phyloP scores from a whole-genome alignment of 2,329 filamentous ascomycete genomes.

The Aschersonia sp. region DNA sequence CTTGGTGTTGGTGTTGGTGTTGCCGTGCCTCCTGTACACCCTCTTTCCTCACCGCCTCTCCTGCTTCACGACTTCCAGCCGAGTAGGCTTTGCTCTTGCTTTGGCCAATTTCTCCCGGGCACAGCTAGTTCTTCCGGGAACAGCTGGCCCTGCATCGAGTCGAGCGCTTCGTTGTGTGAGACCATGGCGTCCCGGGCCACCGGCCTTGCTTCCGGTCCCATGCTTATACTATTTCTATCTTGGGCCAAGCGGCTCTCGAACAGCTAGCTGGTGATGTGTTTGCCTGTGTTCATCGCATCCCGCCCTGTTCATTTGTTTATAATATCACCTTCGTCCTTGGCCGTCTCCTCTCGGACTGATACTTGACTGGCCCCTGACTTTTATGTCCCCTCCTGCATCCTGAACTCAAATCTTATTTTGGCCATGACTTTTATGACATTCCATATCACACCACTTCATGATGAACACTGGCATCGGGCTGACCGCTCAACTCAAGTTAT shows the following conservation, averaged over 20 bases:
- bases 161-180: constrained; percentile 1
- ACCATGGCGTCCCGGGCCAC: not conserved
- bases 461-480: constrained; percentile 17
- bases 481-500: constrained; percentile 38
- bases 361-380: not conserved
- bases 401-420: not conserved
- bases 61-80: no score
- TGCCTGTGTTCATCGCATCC: not conserved
- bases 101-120: no score
- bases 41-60: constrained; percentile 5
- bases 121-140: not conserved
- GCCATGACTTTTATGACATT: no score
- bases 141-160: not conserved
- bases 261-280: not conserved
- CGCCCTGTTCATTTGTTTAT: not conserved
- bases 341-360: no score
- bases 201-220: not conserved
- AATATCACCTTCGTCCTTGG: not conserved
- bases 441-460: not conserved
- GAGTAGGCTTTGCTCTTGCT: no score
- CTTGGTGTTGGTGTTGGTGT: not conserved
- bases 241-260: not conserved
- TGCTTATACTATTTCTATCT: not conserved
- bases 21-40: constrained; percentile 4
- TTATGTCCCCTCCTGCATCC: not conserved